Percentiles rank a stretch among this genome's conserved stretches.
Conservation (phyloP, 2,329 filamentous ascomycete species). For the Arthrinium phaeospermum region DNA sequence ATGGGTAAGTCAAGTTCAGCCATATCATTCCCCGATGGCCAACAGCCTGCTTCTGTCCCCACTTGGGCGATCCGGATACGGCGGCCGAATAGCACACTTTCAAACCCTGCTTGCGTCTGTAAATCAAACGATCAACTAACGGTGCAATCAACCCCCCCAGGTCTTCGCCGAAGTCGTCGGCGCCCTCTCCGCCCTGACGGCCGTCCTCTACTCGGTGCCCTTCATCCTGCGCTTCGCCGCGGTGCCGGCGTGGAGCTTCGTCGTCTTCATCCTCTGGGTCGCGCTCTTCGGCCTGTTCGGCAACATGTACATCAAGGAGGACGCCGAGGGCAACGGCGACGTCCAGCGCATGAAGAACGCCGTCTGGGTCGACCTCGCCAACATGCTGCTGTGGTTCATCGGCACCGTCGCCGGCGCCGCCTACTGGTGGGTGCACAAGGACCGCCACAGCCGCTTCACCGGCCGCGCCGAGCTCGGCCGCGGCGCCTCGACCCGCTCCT, state of each 20-base stretch:
- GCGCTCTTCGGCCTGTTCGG: conserved; percentile 85
- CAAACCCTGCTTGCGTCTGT: not conserved
- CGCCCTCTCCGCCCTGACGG: conserved; percentile 67
- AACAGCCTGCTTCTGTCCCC: not conserved
- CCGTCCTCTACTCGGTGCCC: conserved; percentile 69
- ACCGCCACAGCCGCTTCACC: conserved; percentile 61
- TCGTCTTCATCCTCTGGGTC: conserved; percentile 81
- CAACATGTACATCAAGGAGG: conserved; percentile 74
- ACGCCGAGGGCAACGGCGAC: conserved; percentile 66
- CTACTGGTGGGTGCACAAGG: conserved; percentile 65
- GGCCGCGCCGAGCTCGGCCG: conserved; percentile 58
- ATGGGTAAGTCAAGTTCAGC: conserved; percentile 63
- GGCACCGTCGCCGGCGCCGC: conserved; percentile 60
- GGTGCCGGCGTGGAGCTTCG: conserved; percentile 70
- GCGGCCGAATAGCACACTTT: not conserved
- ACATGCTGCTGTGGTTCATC: conserved; percentile 77
- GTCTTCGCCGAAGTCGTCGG: conserved; percentile 76
- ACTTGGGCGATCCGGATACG: too few relatives aligned
- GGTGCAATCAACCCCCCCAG: conserved; percentile 41
- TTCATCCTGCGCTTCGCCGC: conserved; percentile 59
- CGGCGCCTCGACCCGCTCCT: conserved; percentile 30
- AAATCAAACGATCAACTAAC: not conserved
- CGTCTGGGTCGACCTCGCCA: conserved; percentile 81
- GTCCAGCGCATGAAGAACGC: conserved; percentile 83
- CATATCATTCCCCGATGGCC: not conserved